Evolutionary conservation across 179 eudicot species (phyloP), one percentile per base, ranked within the genome.

Genomic region (Pouteria campechiana): DNA sequence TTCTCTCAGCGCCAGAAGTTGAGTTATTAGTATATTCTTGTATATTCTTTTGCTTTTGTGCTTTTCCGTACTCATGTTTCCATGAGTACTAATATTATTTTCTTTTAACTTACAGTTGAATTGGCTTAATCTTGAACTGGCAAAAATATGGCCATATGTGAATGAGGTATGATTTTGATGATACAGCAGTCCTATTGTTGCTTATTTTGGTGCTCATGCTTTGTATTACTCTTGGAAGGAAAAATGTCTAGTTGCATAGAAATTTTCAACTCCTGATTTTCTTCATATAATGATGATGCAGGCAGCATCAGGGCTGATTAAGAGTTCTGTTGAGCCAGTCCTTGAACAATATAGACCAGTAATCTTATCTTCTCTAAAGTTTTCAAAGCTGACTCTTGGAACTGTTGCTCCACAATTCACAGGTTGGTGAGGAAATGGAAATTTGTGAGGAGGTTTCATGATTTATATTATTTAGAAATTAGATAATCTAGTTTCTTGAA

Each of bases 351-450:
- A 88, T 39, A 67, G 70, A 54, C 93, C 95, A 8, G 63, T 67
- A 19, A 42, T 88, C 41, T 55, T 88, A 38, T 71, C 77, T 27
- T 70, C 93, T 37, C 55, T 88, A 19, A 71, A 59, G 66, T 84
- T 88, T 39, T 70, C 74, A 18, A 88, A 61, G 69, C 69, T 88
- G 55, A 88, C 97, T 28, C 93, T 88, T 47, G 97, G 95, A 7
- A 88, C 93, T 37, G 92, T 88, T 37, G 85, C 97, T 33, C 95
- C 97, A 17, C 93, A 81, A 54, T 80, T 88, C 61, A 88, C 95
- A 41, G 97, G 95, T 86, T 41, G 52, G 74, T 67, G n/a, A n/a
- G n/a, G n/a, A n/a, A n/a, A n/a, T n/a, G 20, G 41, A 21, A 36
- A 48, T 31, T 52, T 20, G 11, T 4, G 35, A 20, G 46, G 39